Conservation (phyloP, 192 early-diverging fungal species). For the Podila clonocystis region DNA sequence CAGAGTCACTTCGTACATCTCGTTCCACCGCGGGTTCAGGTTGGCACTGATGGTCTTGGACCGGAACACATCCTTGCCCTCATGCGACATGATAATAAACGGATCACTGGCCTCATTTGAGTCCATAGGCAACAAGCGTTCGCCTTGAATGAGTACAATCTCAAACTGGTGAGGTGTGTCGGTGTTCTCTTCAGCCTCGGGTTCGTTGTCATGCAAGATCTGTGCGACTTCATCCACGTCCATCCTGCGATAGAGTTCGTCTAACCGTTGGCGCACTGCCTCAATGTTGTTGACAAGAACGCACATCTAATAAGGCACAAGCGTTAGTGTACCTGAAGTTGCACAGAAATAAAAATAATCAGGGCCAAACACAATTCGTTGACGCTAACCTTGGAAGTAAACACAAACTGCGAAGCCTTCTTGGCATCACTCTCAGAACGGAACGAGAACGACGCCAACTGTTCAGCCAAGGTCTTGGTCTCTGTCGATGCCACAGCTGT, state of each 20-base stretch:
- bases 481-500: constrained; percentile 37
- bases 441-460: constrained; percentile 50
- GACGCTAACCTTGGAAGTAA: constrained; percentile 56
- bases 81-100: constrained; percentile 70
- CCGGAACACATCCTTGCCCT: constrained; percentile 57
- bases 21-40: constrained; percentile 84
- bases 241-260: constrained; percentile 65
- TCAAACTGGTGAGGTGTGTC: constrained; percentile 66
- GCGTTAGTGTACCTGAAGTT: background rate
- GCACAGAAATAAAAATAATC: background rate
- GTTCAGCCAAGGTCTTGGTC: constrained; percentile 36
- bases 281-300: constrained; percentile 69
- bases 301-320: constrained; percentile 52
- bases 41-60: constrained; percentile 72
- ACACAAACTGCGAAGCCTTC: constrained; percentile 56
- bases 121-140: constrained; percentile 69
- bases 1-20: constrained; percentile 75
- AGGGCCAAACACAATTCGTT: background rate
- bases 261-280: constrained; percentile 58
- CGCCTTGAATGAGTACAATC: constrained; percentile 75
- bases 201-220: constrained; percentile 48
- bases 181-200: constrained; percentile 22
- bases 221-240: constrained; percentile 63
- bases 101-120: constrained; percentile 70
- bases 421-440: constrained; percentile 52